Evolutionary conservation across 345 rosid genomes (phyloP).

Genomic region (Citrus australasica): DNA sequence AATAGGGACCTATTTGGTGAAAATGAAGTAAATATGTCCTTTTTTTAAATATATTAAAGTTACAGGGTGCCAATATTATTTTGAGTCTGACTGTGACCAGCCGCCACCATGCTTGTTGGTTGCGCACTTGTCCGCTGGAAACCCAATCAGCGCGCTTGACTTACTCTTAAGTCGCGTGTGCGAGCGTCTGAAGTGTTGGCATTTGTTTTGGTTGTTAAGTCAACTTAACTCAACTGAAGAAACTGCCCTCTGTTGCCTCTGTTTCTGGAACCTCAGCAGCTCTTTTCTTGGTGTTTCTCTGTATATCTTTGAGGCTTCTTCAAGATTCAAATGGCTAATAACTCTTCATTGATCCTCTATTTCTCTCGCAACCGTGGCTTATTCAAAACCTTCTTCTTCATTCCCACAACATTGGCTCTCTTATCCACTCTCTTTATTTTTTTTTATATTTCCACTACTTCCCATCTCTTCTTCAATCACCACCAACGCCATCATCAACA

Average conservation of each 20-base stretch:
- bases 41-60: rapidly evolving
- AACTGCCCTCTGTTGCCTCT: not conserved
- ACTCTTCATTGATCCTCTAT: conserved; percentile 21
- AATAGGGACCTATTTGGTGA: no score
- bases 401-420: conserved; percentile 52
- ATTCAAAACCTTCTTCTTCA: conserved; percentile 33
- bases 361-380: conserved; percentile 33
- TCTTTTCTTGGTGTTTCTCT: not conserved
- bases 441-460: conserved; percentile 44
- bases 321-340: conserved; percentile 33
- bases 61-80: no score
- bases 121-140: no score
- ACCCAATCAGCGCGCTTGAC: no score
- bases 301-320: not conserved
- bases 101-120: no score
- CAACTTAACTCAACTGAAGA: not conserved
- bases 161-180: no score
- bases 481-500: not conserved
- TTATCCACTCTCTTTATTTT: conserved; percentile 41
- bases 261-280: not conserved
- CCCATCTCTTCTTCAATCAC: conserved; percentile 31
- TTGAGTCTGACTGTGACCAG: no score
- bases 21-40: rapidly evolving
- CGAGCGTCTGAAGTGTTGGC: no score
- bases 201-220: no score